phyloP scores from a whole-genome alignment of 2,329 filamentous ascomycete genomes.

The Aspergillus amoenus region DNA sequence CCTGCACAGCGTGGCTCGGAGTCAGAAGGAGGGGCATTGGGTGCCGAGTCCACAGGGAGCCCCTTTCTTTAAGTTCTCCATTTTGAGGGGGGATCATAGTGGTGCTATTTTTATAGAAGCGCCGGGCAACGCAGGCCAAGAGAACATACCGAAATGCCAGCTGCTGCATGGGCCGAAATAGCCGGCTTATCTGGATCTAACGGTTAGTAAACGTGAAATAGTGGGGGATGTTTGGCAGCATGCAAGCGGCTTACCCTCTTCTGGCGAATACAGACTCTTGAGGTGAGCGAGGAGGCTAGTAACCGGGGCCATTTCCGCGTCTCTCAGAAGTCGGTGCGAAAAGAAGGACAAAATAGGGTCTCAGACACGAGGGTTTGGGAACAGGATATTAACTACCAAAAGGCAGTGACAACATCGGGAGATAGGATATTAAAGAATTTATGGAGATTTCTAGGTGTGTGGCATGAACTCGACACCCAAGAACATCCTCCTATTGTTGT shows the following conservation, averaged over 20 bases:
- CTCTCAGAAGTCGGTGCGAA: not conserved
- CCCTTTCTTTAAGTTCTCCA: not conserved
- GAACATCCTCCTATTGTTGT: conserved; percentile 1
- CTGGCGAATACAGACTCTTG: conserved; percentile 33
- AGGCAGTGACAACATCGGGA: not conserved
- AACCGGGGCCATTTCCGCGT: conserved; percentile 32
- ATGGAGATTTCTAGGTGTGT: conserved; percentile 1
- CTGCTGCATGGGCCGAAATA: conserved; percentile 37
- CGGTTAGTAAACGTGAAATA: conserved; percentile 8
- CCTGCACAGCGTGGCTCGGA: not conserved
- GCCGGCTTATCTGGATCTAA: conserved; percentile 34
- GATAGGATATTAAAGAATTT: not conserved
- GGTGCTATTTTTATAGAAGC: conserved; percentile 17
- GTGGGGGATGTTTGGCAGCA: not conserved
- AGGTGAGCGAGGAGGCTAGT: conserved; percentile 31
- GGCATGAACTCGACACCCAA: not conserved
- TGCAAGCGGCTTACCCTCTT: conserved; percentile 25
- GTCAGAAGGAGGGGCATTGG: not conserved
- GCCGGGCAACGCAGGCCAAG: conserved; percentile 12
- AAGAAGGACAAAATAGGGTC: not conserved
- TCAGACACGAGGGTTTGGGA: not conserved
- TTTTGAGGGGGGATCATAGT: not conserved
- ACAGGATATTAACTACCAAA: not conserved
- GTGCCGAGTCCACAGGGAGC: not conserved
- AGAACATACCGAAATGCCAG: conserved; percentile 40